Conservation (phyloP, 2,329 filamentous ascomycete species). For the Aspergillus nomiae region DNA sequence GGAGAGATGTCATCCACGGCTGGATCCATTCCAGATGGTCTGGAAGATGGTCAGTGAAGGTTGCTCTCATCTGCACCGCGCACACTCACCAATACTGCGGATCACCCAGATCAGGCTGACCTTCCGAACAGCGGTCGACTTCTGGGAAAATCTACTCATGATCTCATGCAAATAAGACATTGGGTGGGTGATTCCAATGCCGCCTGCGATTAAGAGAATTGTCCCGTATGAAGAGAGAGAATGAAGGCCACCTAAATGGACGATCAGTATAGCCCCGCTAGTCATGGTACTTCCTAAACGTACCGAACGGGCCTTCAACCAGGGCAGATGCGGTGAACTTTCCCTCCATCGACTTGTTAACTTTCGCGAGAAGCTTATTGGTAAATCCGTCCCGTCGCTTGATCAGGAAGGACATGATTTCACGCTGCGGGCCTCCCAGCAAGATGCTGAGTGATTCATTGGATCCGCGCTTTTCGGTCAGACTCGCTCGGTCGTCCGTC, state of each 20-base stretch:
- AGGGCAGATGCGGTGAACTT: slow-evolving; percentile 30
- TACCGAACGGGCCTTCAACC: slow-evolving; percentile 41
- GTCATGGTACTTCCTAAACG: background rate
- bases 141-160: slow-evolving; percentile 26
- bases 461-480: slow-evolving; percentile 30
- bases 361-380: slow-evolving; percentile 32
- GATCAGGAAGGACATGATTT: slow-evolving; percentile 36
- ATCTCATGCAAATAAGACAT: slow-evolving; percentile 37
- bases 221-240: slow-evolving; percentile 36
- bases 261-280: background rate
- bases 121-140: slow-evolving; percentile 29
- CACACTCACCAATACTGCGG: slow-evolving; percentile 31
- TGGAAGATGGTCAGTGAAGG: slow-evolving; percentile 14
- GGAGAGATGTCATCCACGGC: slow-evolving; percentile 35
- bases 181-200: slow-evolving; percentile 41
- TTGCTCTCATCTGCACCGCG: background rate
- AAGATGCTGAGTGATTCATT: slow-evolving; percentile 32
- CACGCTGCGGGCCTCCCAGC: slow-evolving; percentile 26
- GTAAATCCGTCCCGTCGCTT: slow-evolving; percentile 39
- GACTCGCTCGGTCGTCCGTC: slow-evolving; percentile 24
- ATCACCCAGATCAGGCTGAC: slow-evolving; percentile 36
- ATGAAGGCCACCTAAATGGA: slow-evolving; percentile 30
- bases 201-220: slow-evolving; percentile 37
- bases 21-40: slow-evolving; percentile 40
- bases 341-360: slow-evolving; percentile 26